Base-by-base conservation (phyloP, 1,139 yeast genomes). In the Blastobotrys ciferrii region DNA sequence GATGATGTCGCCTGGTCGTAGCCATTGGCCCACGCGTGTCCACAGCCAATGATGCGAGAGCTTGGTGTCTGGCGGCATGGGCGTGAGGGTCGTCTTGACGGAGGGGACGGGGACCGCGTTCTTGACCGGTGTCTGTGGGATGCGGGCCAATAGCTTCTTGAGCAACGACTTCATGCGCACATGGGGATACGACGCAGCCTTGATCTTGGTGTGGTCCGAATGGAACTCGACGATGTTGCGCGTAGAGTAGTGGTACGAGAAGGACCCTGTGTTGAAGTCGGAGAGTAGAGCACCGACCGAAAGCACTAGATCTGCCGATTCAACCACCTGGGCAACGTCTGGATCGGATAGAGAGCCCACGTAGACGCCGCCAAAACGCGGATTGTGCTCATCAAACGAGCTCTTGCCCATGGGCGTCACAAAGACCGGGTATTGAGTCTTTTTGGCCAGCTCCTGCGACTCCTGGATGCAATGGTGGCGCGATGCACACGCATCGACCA, bases 341-440 rank as follows among this genome's bases (percentile, higher is more conserved):
- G 92, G 91, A 54, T 77, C 72, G 39, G 95, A 82, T 61, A 87
- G 73, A 14, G 87, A 77, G 58, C 96, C 96, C 54, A 87, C 87
- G 65, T 87, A 87, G 49, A 84, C 91, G 68, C 96, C 96, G 57
- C 89, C 92, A 67, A 80, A 87, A 67, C 91, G 75, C 51, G 84
- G 79, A 65, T 84, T 76, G 53, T 75, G 74, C 71, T 87, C 96
- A 69, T 84, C 82, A 62, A 86, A 79, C 37, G 80, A 77, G 55
- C 89, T 85, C 71, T 87, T 87, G 70, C 95, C 95, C 95, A 87
- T 86, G 57, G 96, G 95, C 46, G 95, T 87, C 49, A 85, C 85
- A 71, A 80, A 87, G 32, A 84, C 86, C 35, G 95, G 94, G 80
- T 82, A 87, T 65, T 84, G 82, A 43, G 95, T 85, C 47, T 72